Percentiles rank a stretch among this genome's conserved stretches.
Evolutionary conservation across 805 yeast genomes (phyloP).

Genomic region (Ogataea haglerorum): DNA sequence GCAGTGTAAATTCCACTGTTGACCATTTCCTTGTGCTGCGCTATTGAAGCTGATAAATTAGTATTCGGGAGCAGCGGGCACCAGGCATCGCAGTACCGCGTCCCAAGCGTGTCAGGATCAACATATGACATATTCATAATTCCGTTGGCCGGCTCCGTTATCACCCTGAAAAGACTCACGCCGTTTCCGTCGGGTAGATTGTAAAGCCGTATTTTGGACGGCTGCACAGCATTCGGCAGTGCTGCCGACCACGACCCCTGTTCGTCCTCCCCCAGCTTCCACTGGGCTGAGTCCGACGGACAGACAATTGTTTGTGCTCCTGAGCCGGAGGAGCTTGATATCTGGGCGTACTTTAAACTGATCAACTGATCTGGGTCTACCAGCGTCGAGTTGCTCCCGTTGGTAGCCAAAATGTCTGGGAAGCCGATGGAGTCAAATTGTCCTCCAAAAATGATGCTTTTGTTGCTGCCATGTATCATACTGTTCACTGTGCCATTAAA

Average conservation of each 20-base stretch:
- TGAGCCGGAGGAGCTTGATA: slow-evolving; percentile 41
- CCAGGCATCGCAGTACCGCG: slow-evolving; percentile 75
- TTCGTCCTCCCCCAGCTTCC: slow-evolving; percentile 48
- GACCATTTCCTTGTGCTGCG: background rate
- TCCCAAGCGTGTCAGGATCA: slow-evolving; percentile 64
- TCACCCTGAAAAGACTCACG: slow-evolving; percentile 62
- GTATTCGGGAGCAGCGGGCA: slow-evolving; percentile 64
- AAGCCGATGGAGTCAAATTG: slow-evolving; percentile 60
- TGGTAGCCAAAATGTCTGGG: slow-evolving; percentile 37
- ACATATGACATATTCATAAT: slow-evolving; percentile 88
- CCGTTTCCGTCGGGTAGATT: slow-evolving; percentile 51
- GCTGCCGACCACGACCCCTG: slow-evolving; percentile 66
- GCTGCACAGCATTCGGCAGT: slow-evolving; percentile 53
- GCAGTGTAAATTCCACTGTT: slow-evolving; percentile 13
- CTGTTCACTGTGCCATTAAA: slow-evolving; percentile 65
- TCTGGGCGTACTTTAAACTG: slow-evolving; percentile 53
- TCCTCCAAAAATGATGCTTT: slow-evolving; percentile 77
- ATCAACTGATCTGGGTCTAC: slow-evolving; percentile 57
- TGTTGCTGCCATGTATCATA: slow-evolving; percentile 48
- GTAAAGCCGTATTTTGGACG: slow-evolving; percentile 71
- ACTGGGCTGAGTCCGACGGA: slow-evolving; percentile 45
- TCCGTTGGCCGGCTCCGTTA: slow-evolving; percentile 76
- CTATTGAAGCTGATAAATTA: slow-evolving; percentile 25
- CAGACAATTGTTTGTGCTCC: slow-evolving; percentile 47
- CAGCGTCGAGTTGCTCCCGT: slow-evolving; percentile 31